Evolutionary conservation across 176 grass and related monocot species (phyloP), one percentile per base, ranked within the genome.

Genomic region (Pontederia crassipes): DNA sequence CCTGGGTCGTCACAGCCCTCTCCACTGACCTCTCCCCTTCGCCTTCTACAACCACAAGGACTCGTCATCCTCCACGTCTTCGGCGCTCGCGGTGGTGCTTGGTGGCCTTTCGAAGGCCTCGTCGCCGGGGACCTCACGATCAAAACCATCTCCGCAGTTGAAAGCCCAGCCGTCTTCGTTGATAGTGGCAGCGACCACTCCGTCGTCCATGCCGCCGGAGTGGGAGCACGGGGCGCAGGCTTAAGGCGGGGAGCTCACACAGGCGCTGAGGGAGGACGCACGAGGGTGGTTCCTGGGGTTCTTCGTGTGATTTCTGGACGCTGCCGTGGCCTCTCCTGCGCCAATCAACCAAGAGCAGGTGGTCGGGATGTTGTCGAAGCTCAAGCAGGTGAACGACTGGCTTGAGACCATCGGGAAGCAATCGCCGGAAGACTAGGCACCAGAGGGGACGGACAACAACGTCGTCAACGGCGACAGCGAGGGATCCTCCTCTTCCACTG

Each of bases 351-450:
- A 72, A 47, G 86, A 89, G 58, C 82, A 72, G 57, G 82, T 84
- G 48, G 72, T 57, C 14, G 75, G 71, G 17, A 87, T 69, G 67
- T 57, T 82, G 27, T 79, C 75, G 62, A 79, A 87, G 79, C 75
- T 87, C 28, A 87, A 73, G 79, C 67, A 69, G 63, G 72, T 87
- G 12, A 82, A 82, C 63, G 84, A 82, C 58, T 87, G 79, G 84
- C 79, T 87, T 52, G 79, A 76, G 4, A 57, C 15, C 49, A 61
- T 15, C 6, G 17, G 46, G 5, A 0, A 2, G 0, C 57, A n/a
- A 0, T 10, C 53, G 10, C 86, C 83, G 51, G 13, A 71, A 11
- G 24, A 74, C 15, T 35, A 24, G 3, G 67, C 57, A 15, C 45
- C 14, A 8, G 46, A 3, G 12, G 67, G 59, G 45, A 65, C 69